Evolutionary conservation across 2,329 filamentous ascomycete species (phyloP), one percentile per base, ranked within the genome.

Genomic region (Fusarium graminum): DNA sequence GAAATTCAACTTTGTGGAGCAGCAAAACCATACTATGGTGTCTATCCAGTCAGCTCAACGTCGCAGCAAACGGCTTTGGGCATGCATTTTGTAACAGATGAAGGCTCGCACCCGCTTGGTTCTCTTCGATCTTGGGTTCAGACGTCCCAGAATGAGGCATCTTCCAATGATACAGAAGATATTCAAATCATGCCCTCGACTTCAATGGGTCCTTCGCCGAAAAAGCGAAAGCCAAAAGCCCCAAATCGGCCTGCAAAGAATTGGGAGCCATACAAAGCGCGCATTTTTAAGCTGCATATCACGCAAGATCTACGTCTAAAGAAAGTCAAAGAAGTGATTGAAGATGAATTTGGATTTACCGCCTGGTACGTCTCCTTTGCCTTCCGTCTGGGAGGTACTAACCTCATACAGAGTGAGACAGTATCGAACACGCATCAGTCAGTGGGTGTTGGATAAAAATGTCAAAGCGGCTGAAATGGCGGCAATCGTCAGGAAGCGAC

Each of bases 391-490:
- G 1, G 7, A 25, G 3, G 11, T 43, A 10, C 52, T 57, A 13
- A 59, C 25, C 29, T 22, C 8, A 1, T n/a, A 7, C 13, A 59
- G 56, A 9, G 0, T 13, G 4, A 22, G 57, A 1, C 57, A 60
- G 3, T 60, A 44, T 25, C 54, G 9, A 4, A 36, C 1, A 1
- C 44, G 57, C 0, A 52, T 60, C 7, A 26, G 6, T 4, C 17
- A 43, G 14, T 60, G 57, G 57, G 39, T 28, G 0, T 44, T 44
- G n/a, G 57, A 60, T 16, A 60, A 60, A 6, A 60, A 60, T 2
- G 1, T 60, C 39, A 60, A 60, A 2, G 3, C 25, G 3, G 2
- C 0, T 0, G 57, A 60, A n/a, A 60, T 60, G 57, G 3, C 8
- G 3, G 39, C 54, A 2, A 44, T 60, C 1, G 54, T 7, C 16